A percentile compares a stretch with the other conserved stretches of the same genome.
These are phyloP conservation scores for Sporisorium graminicola DNA, from an alignment of 1,284 basidiomycete species.

Conservation along the genomic window DNA sequence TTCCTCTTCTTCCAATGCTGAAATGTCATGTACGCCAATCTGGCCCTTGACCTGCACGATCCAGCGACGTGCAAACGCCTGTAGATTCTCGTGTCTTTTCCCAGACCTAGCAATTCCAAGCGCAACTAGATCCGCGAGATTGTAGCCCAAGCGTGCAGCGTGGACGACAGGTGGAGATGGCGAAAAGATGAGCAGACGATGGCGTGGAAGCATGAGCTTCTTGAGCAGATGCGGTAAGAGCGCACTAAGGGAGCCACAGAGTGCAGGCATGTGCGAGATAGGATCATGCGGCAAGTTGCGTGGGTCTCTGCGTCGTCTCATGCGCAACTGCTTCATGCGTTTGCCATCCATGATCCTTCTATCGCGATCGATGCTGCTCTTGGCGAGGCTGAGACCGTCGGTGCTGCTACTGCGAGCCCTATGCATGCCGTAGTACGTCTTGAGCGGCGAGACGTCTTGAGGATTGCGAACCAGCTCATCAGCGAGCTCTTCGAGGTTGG, in stretches of 20 bases:
- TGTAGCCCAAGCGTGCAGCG: slow-evolving; percentile 49
- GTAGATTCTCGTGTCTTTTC: slow-evolving; percentile 35
- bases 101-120: slow-evolving; percentile 23
- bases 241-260: slow-evolving; percentile 54
- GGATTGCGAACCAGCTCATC: slow-evolving; percentile 34
- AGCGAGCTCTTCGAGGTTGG: slow-evolving; percentile 41
- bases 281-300: slow-evolving; percentile 41
- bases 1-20: slow-evolving; percentile 40
- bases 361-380: neutral
- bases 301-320: slow-evolving; percentile 43
- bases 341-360: slow-evolving; percentile 18
- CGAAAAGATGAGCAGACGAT: slow-evolving; percentile 56
- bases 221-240: slow-evolving; percentile 59
- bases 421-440: slow-evolving; percentile 36
- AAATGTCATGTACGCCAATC: slow-evolving; percentile 61
- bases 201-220: slow-evolving; percentile 46
- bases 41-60: slow-evolving; percentile 47
- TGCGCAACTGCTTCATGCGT: slow-evolving; percentile 46
- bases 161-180: slow-evolving; percentile 44
- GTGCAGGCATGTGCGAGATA: slow-evolving; percentile 54
- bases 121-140: slow-evolving; percentile 50
- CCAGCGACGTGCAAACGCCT: slow-evolving; percentile 18
- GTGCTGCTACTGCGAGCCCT: neutral
- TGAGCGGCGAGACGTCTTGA: slow-evolving; percentile 15
- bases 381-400: neutral